Conservation (phyloP, 2,329 filamentous ascomycete genomes). For the Pseudopyrenochaeta lycopersici region DNA sequence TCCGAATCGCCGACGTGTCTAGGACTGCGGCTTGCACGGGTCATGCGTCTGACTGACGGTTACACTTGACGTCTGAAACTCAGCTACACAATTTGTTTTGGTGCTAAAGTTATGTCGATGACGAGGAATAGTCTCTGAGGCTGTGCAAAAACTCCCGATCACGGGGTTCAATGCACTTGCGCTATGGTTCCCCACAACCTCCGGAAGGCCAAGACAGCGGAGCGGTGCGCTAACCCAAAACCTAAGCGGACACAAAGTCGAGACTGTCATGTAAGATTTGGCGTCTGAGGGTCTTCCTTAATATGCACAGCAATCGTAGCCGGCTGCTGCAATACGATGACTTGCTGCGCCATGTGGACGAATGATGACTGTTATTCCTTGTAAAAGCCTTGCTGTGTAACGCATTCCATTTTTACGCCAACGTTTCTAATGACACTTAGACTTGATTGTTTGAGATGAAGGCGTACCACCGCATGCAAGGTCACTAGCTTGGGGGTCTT, state of each 20-base stretch:
- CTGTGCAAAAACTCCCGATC: slow-evolving; percentile 20
- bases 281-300: neutral
- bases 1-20: slow-evolving; percentile 18
- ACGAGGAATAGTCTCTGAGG: slow-evolving; percentile 2
- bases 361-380: slow-evolving; percentile 1
- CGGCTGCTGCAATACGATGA: slow-evolving; percentile 1
- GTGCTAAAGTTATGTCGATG: slow-evolving; percentile 23
- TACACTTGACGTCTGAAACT: slow-evolving; percentile 17
- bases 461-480: slow-evolving; percentile 1
- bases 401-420: slow-evolving; percentile 5
- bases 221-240: slow-evolving; percentile 17
- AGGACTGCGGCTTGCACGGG: slow-evolving; percentile 11
- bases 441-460: slow-evolving; percentile 1
- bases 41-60: slow-evolving; percentile 19
- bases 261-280: slow-evolving; percentile 19
- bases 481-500: neutral
- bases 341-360: slow-evolving; percentile 10
- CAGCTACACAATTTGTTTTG: slow-evolving; percentile 15
- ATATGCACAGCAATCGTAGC: slow-evolving; percentile 4
- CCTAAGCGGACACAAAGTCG: slow-evolving; percentile 3
- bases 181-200: slow-evolving; percentile 46
- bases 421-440: slow-evolving; percentile 21
- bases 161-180: slow-evolving; percentile 5
- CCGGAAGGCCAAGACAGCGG: slow-evolving; percentile 30
- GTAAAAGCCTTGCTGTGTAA: slow-evolving; percentile 9